phyloP scores from a whole-genome alignment of 768 basidiomycete genomes.

The Serendipita vermifera region DNA sequence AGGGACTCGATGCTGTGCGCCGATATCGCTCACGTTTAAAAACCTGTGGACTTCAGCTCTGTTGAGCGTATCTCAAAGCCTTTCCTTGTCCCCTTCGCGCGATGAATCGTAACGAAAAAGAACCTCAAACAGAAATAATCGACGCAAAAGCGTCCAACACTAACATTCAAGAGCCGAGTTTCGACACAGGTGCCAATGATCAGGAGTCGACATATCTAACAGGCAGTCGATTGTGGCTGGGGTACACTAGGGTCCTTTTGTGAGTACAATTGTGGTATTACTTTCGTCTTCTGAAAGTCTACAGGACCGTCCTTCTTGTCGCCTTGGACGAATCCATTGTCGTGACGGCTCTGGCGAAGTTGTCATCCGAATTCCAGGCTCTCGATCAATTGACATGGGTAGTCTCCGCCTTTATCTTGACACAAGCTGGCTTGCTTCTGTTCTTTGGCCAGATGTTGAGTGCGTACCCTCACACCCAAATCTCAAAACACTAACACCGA shows the following conservation, averaged over 20 bases:
- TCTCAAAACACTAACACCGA: not conserved
- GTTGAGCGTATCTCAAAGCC: no score
- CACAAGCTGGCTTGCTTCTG: not conserved
- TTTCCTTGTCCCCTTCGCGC: no score
- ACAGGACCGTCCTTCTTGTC: slow-evolving; percentile 9
- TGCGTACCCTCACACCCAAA: no score
- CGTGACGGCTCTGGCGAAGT: slow-evolving; percentile 14
- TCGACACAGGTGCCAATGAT: no score
- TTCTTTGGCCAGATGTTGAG: not conserved
- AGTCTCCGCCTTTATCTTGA: slow-evolving; percentile 9
- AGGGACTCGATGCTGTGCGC: no score
- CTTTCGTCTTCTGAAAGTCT: not conserved
- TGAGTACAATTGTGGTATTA: not conserved
- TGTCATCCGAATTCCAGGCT: slow-evolving; percentile 13
- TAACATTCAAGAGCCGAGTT: no score
- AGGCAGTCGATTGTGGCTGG: not conserved
- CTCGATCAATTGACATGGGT: slow-evolving; percentile 13
- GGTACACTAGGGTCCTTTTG: not conserved
- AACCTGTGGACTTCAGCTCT: no score
- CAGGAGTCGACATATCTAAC: no score
- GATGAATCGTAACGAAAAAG: no score
- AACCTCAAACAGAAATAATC: no score
- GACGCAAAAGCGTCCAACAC: no score
- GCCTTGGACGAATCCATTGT: slow-evolving; percentile 22
- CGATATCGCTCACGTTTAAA: no score